A percentile compares a stretch with the other conserved stretches of the same genome.
Evolutionary conservation across 805 yeast species (phyloP).

Genomic region (Yarrowia deformans): DNA sequence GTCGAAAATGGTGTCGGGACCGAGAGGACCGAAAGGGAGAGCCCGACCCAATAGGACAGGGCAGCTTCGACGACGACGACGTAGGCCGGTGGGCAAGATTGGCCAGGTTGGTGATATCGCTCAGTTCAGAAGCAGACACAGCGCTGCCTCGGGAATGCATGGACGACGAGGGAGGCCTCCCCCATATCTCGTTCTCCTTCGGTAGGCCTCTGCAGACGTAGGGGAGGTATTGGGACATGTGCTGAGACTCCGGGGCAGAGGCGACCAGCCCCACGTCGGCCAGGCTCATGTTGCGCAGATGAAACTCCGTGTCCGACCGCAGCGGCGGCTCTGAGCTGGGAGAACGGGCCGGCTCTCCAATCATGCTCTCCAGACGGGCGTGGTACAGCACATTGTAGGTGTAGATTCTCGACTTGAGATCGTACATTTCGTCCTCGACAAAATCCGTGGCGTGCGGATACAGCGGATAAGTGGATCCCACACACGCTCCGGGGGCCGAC

Average conservation of each 20-base stretch:
- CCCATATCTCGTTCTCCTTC: conserved; percentile 1
- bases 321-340: conserved; percentile 3
- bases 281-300: conserved; percentile 21
- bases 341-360: conserved; percentile 13
- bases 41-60: conserved; percentile 28
- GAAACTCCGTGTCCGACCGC: conserved; percentile 31
- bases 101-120: conserved; percentile 12
- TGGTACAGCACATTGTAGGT: conserved; percentile 34
- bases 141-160: conserved; percentile 15
- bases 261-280: conserved; percentile 7
- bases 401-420: conserved; percentile 32
- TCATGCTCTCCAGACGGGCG: conserved; percentile 12
- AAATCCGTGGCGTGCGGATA: conserved; percentile 43
- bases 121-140: conserved; percentile 30
- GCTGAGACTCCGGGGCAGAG: background rate
- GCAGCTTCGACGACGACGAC: conserved; percentile 8
- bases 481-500: conserved; percentile 3
- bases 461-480: conserved; percentile 2
- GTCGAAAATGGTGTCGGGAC: conserved; percentile 21
- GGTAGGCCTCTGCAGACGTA: conserved; percentile 21
- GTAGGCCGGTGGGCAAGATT: background rate
- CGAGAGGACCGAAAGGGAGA: conserved; percentile 21
- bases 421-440: conserved; percentile 30
- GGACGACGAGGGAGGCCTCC: conserved; percentile 13
- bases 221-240: conserved; percentile 27